A percentile compares a stretch with the other conserved stretches of the same genome.
phyloP scores from a whole-genome alignment of 2,329 filamentous ascomycete species.

The Pseudomassariella vexata region DNA sequence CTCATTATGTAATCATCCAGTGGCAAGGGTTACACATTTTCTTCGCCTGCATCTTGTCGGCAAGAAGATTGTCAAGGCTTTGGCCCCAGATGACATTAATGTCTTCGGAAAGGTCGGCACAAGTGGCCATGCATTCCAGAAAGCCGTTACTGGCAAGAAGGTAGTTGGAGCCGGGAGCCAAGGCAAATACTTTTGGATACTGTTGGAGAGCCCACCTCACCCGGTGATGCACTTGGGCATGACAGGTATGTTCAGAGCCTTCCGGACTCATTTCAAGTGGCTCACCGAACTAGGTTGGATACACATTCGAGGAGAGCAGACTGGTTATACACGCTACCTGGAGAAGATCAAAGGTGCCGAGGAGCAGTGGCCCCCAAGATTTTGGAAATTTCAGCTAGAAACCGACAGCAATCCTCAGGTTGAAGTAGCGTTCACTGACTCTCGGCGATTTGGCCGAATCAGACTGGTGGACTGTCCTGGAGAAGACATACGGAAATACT shows the following conservation, averaged over 20 bases:
- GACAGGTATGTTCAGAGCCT: too few species aligned
- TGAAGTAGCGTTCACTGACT: constrained; percentile 76
- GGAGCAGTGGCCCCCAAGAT: constrained; percentile 79
- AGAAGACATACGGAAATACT: constrained; percentile 66
- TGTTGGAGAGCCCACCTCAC: constrained; percentile 75
- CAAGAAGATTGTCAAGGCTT: constrained; percentile 66
- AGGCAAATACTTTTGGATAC: constrained; percentile 92
- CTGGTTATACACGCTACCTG: constrained; percentile 77
- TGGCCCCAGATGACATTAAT: constrained; percentile 72
- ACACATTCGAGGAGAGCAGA: constrained; percentile 73
- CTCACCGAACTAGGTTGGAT: too few species aligned
- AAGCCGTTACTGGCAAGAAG: constrained; percentile 69
- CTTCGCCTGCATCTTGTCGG: constrained; percentile 79
- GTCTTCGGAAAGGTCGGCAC: constrained; percentile 91
- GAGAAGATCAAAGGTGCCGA: constrained; percentile 59
- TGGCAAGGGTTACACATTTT: constrained; percentile 81
- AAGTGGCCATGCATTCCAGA: constrained; percentile 66
- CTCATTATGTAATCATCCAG: constrained; percentile 31
- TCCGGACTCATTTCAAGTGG: too few species aligned
- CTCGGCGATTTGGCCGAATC: constrained; percentile 72
- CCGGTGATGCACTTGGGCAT: constrained; percentile 84
- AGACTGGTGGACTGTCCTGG: constrained; percentile 77
- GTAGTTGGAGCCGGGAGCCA: constrained; percentile 69
- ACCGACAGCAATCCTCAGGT: constrained; percentile 48
- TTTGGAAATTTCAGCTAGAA: constrained; percentile 78